Base-by-base conservation (phyloP, 495 filamentous ascomycete genomes). In the Friedmanniomyces simplex region DNA sequence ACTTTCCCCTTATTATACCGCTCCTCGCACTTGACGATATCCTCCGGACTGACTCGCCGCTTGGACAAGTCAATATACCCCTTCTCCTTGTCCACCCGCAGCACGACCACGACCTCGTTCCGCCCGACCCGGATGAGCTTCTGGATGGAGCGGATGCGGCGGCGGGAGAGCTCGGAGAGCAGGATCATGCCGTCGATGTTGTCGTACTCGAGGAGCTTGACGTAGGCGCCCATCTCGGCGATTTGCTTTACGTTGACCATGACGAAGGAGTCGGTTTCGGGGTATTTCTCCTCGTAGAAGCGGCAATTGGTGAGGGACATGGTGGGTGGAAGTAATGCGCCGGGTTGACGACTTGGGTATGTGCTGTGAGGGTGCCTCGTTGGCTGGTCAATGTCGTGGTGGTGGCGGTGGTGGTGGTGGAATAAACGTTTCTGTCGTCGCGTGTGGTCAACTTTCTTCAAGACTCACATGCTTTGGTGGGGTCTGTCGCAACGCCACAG, bases 111-210 rank as follows among this genome's bases (percentile, higher is more conserved):
- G 24, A 97, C 94, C 70, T 98, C 93, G 67, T 98, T 98, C 56
- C 93, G 83, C 25, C 94, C 93, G 57, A 98, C 94, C 48, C 93
- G 86, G 68, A 98, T 98, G 50, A 98, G 82, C 77, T 98, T 98
- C 72, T 98, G 93, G 67, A 98, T 98, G 81, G 84, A 89, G 74
- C 93, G 77, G 66, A 98, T 98, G 80, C 93, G 91, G 73, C 93
- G 84, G 73, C 93, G 81, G 25, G 94, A 97, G 49, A 98, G 81
- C 71, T 98, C 93, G 64, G 87, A 93, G 60, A 98, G 86, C 49
- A 98, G 78, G 61, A 98, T 98, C 93, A 98, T 98, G 77, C 93
- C 93, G 71, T 98, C 93, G 72, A 98, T 98, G 75, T 96, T 95
- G 72, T 97, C 93, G 73, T 98, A 98, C 76, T 98, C 93, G 64